Conservation (phyloP, 208 protist species). For the Leishmania major region DNA sequence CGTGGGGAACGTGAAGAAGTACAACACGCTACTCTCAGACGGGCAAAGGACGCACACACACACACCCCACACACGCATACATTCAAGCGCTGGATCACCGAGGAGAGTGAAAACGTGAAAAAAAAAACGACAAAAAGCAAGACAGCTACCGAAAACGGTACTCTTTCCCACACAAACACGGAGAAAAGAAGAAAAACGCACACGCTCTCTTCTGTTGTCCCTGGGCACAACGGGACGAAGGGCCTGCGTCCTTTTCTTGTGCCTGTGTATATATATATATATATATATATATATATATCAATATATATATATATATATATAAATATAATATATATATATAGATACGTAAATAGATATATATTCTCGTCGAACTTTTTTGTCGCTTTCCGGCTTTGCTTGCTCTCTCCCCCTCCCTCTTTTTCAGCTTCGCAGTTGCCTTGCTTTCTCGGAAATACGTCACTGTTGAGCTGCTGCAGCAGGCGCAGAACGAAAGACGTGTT, state of each 20-base stretch:
- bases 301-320: no score
- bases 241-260: neutral
- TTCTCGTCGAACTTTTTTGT: neutral
- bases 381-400: conserved; percentile 7
- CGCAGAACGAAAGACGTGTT: neutral
- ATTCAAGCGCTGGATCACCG: neutral
- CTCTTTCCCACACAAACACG: neutral
- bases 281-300: no score
- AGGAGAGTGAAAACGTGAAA: neutral
- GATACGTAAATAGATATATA: no score
- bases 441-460: neutral
- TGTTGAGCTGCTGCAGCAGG: neutral
- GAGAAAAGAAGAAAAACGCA: neutral
- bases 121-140: neutral
- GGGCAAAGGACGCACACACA: neutral
- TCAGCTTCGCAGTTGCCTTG: neutral
- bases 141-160: neutral
- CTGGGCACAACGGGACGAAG: neutral
- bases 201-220: neutral
- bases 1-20: neutral
- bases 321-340: no score
- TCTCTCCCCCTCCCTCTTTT: neutral
- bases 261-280: no score
- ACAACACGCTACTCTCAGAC: neutral
- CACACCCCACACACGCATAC: neutral